Percentiles rank a stretch among this genome's conserved stretches.
Evolutionary conservation across 2,329 filamentous ascomycete genomes (phyloP).

Genomic region (Alternaria ventricosa): DNA sequence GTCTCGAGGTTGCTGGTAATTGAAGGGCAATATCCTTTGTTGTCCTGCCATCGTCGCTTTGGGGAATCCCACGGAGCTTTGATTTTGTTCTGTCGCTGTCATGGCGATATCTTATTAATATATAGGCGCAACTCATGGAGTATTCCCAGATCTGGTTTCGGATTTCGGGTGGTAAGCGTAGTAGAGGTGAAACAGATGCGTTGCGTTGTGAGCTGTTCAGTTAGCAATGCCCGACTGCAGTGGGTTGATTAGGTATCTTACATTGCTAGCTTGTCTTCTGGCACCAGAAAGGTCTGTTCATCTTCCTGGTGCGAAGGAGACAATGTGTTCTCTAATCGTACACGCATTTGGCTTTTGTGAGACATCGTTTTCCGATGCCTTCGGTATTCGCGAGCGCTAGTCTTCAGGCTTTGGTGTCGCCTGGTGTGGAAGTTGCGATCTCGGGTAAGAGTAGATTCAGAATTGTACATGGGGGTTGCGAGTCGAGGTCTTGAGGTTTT

Average conservation of each 20-base stretch:
- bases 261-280: not conserved
- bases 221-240: not conserved
- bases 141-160: not conserved
- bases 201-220: not conserved
- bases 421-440: not conserved
- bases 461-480: not conserved
- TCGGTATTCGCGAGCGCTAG: not conserved
- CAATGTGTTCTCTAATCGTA: not conserved
- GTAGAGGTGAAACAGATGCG: not conserved
- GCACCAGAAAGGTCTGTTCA: not conserved
- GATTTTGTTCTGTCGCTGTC: no score
- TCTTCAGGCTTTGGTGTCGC: not conserved
- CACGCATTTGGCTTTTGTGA: not conserved
- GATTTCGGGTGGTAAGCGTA: not conserved
- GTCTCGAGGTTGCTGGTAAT: not conserved
- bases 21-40: not conserved
- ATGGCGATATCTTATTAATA: not conserved
- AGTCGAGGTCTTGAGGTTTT: no score
- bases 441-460: not conserved
- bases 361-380: no score
- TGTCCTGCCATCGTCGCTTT: no score
- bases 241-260: not conserved
- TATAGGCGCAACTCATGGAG: not conserved
- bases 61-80: no score
- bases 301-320: not conserved